Conservation (phyloP, 495 filamentous ascomycete species). For the Neurospora sp. region DNA sequence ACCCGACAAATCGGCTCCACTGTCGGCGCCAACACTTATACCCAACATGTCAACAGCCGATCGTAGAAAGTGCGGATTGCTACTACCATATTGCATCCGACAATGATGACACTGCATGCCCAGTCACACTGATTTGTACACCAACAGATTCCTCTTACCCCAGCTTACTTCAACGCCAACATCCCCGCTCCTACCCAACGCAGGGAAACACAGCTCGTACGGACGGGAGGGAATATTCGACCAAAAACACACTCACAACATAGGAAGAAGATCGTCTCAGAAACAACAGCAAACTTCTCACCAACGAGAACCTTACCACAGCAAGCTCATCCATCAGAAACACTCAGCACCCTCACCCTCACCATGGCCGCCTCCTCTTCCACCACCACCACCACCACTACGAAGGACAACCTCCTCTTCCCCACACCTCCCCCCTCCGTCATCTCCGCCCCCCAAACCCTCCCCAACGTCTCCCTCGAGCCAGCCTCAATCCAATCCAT, state of each 20-base stretch:
- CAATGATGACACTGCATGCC: neutral
- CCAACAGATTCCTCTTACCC: neutral
- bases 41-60: neutral
- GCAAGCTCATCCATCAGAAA: neutral
- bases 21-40: neutral
- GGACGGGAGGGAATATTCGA: neutral
- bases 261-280: neutral
- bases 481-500: constrained; percentile 24
- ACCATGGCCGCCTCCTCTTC: constrained; percentile 1
- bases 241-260: neutral
- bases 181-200: neutral
- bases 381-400: neutral
- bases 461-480: constrained; percentile 20
- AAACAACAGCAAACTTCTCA: neutral
- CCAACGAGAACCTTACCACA: neutral
- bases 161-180: neutral
- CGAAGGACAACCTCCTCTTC: neutral
- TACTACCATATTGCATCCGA: neutral
- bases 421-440: neutral
- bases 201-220: neutral
- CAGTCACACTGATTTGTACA: neutral
- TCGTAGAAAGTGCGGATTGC: neutral
- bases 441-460: constrained; percentile 16
- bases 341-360: neutral
- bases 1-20: neutral